A percentile compares a stretch with the other conserved stretches of the same genome.
phyloP scores from a whole-genome alignment of 257 asterid genomes.

The Catharanthus roseus region DNA sequence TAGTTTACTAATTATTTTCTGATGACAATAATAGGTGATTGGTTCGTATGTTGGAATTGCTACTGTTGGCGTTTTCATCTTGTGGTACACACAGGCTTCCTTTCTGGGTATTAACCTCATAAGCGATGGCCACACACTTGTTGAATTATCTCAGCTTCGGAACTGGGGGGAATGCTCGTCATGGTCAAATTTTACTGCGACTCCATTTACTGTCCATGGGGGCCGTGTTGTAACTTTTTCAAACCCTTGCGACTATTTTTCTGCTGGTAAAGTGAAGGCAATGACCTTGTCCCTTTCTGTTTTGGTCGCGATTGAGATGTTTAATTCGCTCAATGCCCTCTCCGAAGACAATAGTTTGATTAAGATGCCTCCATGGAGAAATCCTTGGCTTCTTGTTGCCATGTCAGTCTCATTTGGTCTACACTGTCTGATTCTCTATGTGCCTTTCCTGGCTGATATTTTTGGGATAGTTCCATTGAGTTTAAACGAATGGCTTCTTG shows the following conservation, averaged over 20 bases:
- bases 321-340: constrained; percentile 79
- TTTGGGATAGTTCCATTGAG: constrained; percentile 67
- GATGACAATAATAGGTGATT: constrained; percentile 49
- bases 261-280: constrained; percentile 76
- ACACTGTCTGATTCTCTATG: constrained; percentile 63
- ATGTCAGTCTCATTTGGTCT: constrained; percentile 60
- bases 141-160: constrained; percentile 72
- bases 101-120: constrained; percentile 61
- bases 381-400: constrained; percentile 82
- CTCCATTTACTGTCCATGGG: constrained; percentile 59
- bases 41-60: constrained; percentile 86
- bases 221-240: constrained; percentile 46
- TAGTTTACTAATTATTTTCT: not conserved
- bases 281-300: constrained; percentile 82
- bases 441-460: constrained; percentile 62
- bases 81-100: constrained; percentile 84
- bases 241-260: constrained; percentile 72
- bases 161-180: constrained; percentile 86
- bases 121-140: constrained; percentile 71
- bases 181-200: constrained; percentile 63
- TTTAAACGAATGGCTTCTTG: constrained; percentile 64
- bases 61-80: constrained; percentile 76
- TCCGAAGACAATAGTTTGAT: constrained; percentile 85
- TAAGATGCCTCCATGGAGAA: constrained; percentile 87
- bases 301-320: constrained; percentile 83